Evolutionary conservation across 805 yeast species (phyloP), one percentile per base, ranked within the genome.

Genomic region (Candida maltosa): DNA sequence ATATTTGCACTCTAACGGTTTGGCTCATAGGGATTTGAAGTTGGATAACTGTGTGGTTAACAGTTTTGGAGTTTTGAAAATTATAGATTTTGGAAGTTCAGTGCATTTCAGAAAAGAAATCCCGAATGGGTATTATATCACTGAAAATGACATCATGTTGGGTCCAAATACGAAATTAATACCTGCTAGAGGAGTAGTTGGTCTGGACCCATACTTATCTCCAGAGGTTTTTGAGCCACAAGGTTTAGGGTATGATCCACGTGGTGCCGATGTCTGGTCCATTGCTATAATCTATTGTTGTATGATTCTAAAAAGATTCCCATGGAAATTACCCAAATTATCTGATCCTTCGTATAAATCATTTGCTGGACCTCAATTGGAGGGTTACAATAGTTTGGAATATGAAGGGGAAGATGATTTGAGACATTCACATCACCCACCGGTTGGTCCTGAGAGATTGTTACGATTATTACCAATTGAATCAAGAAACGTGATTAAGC

Each of bases 1-100:
- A 4, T 87, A 84, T 60, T 58, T 91, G 41, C 98, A 91, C 49
- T 57, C 66, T 4, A 73, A 80, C 67, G 96, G 97, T 1, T 69
- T 91, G 27, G 95, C 97, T 0, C 97, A 91, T 60, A 75, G 97
- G 21, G 98, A 91, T 54, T 70, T 91, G 45, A 91, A 91, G 56
- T 69, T 91, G 22, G 98, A 91, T 58, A 91, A 91, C 57, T 89
- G 97, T 57, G 96, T 89, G 29, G 93, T 91, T 17, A 75, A 75
- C 20, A 58, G 61, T 3, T 57, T 75, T 16, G 97, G 97, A 2
- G 74, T 86, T 9, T 69, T 91, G 34, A 91, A 91, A 60, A 59
- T 91, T 36, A 87, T 91, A 45, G 98, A 91, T 62, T 91, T 89
- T 60, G 98, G 98, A 5, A 82, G 94, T 4, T 93, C 97, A 0